A percentile compares a stretch with the other conserved stretches of the same genome.
phyloP scores from a whole-genome alignment of 164 flowering plant species.

The Umbilicus rupestris region DNA sequence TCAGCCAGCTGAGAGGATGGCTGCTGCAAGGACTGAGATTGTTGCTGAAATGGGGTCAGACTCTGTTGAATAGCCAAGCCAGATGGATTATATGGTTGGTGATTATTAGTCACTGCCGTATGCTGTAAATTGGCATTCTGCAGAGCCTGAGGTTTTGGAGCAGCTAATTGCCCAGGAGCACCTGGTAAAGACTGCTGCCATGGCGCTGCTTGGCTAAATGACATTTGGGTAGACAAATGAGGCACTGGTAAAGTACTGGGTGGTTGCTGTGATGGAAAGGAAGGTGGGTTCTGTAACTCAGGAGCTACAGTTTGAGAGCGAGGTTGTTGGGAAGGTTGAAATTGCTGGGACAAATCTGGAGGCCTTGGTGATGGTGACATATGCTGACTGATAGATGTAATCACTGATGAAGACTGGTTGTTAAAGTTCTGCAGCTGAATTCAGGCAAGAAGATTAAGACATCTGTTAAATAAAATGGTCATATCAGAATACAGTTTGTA shows the following conservation, averaged over 20 bases:
- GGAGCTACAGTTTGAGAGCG: slow-evolving; percentile 32
- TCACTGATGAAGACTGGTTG: slow-evolving; percentile 33
- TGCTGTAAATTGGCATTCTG: slow-evolving; percentile 31
- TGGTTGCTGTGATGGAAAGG: slow-evolving; percentile 27
- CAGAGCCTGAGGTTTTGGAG: slow-evolving; percentile 45
- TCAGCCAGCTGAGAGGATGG: slow-evolving; percentile 75
- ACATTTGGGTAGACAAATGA: slow-evolving; percentile 26
- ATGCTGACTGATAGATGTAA: slow-evolving; percentile 39
- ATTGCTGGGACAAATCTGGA: slow-evolving; percentile 49
- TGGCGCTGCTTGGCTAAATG: slow-evolving; percentile 38
- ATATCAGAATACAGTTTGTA: background rate
- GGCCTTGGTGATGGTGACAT: slow-evolving; percentile 59
- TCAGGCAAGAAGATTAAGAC: background rate
- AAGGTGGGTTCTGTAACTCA: too few species aligned
- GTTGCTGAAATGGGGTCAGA: slow-evolving; percentile 39
- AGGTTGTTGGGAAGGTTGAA: slow-evolving; percentile 44
- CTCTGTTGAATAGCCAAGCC: slow-evolving; percentile 29
- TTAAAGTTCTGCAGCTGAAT: slow-evolving; percentile 26
- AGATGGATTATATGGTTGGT: slow-evolving; percentile 27
- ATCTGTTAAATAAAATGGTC: background rate
- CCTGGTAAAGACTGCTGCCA: slow-evolving; percentile 35
- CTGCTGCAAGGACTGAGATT: slow-evolving; percentile 43
- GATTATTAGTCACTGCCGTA: slow-evolving; percentile 21
- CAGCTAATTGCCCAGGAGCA: slow-evolving; percentile 33
- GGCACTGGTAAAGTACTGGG: slow-evolving; percentile 32